A percentile compares a stretch with the other conserved stretches of the same genome.
phyloP scores from a whole-genome alignment of 2,329 filamentous ascomycete species.

The Xylaria sp. region DNA sequence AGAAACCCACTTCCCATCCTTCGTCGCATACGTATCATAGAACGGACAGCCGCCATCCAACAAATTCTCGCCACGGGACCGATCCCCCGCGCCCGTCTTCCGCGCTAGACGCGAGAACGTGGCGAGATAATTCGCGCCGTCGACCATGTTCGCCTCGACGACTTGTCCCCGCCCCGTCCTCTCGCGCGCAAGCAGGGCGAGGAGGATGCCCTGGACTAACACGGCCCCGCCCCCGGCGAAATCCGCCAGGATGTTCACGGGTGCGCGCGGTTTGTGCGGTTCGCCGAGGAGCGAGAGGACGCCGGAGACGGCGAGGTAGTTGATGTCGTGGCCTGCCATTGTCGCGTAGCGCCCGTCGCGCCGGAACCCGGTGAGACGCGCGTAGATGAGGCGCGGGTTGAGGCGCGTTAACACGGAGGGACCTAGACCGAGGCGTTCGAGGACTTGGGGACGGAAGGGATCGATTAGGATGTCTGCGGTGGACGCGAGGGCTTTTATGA shows the following conservation, averaged over 20 bases:
- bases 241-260: slow-evolving; percentile 79
- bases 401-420: too few relatives aligned
- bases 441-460: slow-evolving; percentile 84
- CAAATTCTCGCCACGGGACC: slow-evolving; percentile 65
- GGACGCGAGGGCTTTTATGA: slow-evolving; percentile 61
- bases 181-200: slow-evolving; percentile 65
- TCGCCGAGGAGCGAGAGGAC: slow-evolving; percentile 71
- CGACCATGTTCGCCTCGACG: slow-evolving; percentile 95
- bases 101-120: slow-evolving; percentile 67
- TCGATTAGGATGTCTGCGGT: slow-evolving; percentile 79
- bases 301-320: slow-evolving; percentile 87
- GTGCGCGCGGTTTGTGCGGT: slow-evolving; percentile 64
- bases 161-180: slow-evolving; percentile 74
- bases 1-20: slow-evolving; percentile 72
- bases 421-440: slow-evolving; percentile 76
- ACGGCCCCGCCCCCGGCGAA: slow-evolving; percentile 85
- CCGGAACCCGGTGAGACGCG: slow-evolving; percentile 83
- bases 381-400: slow-evolving; percentile 75
- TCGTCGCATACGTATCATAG: slow-evolving; percentile 85
- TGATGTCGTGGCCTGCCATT: slow-evolving; percentile 96
- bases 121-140: slow-evolving; percentile 74
- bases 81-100: slow-evolving; percentile 58
- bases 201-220: slow-evolving; percentile 74
- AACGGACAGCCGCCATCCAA: slow-evolving; percentile 82
- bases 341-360: slow-evolving; percentile 76